Evolutionary conservation across 495 filamentous ascomycete species (phyloP).

Genomic region (Penicillium diatomitis): DNA sequence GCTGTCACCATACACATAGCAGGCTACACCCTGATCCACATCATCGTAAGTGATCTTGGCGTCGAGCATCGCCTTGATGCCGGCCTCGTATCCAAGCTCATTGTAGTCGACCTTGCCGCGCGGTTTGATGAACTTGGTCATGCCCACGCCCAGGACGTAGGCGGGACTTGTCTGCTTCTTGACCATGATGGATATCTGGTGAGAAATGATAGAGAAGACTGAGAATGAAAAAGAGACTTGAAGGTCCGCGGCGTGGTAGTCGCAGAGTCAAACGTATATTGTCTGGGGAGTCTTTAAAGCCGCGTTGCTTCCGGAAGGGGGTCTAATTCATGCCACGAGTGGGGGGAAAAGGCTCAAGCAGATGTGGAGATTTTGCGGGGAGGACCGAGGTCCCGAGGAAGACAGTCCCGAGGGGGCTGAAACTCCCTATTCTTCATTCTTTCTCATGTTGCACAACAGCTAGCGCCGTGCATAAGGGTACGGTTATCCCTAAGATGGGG

Average conservation of each 20-base stretch:
- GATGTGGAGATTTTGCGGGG: conserved; percentile 12
- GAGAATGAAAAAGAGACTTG: no score
- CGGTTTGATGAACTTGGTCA: conserved; percentile 99
- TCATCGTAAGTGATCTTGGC: conserved; percentile 95
- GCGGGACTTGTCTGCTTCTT: conserved; percentile 44
- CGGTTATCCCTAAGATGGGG: no score
- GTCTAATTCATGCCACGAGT: conserved; percentile 2
- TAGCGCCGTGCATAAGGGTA: not conserved
- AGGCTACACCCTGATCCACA: conserved; percentile 91
- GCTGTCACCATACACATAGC: conserved; percentile 93
- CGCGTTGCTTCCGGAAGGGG: not conserved
- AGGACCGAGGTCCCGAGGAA: conserved; percentile 24
- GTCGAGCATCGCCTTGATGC: conserved; percentile 91
- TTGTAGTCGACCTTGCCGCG: conserved; percentile 63
- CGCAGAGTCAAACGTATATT: no score
- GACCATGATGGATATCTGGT: conserved; percentile 29
- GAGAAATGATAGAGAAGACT: not conserved
- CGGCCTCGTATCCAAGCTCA: conserved; percentile 87
- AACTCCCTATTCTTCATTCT: not conserved
- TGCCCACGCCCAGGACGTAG: conserved; percentile 94
- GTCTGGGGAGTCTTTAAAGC: no score
- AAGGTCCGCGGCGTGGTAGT: no score
- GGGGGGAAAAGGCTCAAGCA: conserved; percentile 1
- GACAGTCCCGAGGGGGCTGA: conserved; percentile 5
- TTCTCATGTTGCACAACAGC: conserved; percentile 8